phyloP scores from a whole-genome alignment of 2,329 filamentous ascomycete genomes.

The Neobulgaria alba region DNA sequence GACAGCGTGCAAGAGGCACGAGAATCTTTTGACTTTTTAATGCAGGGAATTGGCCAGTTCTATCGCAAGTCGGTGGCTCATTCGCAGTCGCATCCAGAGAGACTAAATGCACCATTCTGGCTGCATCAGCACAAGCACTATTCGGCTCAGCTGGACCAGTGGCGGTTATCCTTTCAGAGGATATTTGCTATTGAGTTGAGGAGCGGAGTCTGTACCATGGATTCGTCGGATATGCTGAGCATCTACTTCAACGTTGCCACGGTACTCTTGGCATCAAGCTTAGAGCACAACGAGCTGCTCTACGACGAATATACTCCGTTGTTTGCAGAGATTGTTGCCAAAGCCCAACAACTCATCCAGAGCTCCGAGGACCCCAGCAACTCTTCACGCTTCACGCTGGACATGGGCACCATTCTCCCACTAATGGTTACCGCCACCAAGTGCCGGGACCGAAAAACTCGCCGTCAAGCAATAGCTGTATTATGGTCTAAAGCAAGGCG shows the following conservation, averaged over 20 bases:
- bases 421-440: slow-evolving; percentile 26
- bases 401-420: slow-evolving; percentile 28
- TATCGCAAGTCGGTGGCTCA: slow-evolving; percentile 25
- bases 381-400: slow-evolving; percentile 25
- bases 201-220: slow-evolving; percentile 17
- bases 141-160: slow-evolving; percentile 23
- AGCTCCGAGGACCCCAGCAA: slow-evolving; percentile 24
- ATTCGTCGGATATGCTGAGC: slow-evolving; percentile 24
- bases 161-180: slow-evolving; percentile 24
- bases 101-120: slow-evolving; percentile 20
- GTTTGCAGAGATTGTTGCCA: slow-evolving; percentile 25
- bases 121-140: slow-evolving; percentile 24
- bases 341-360: slow-evolving; percentile 22
- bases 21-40: slow-evolving; percentile 26
- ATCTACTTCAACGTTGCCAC: slow-evolving; percentile 28
- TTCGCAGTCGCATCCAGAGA: slow-evolving; percentile 21
- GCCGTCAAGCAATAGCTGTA: slow-evolving; percentile 24
- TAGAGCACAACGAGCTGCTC: slow-evolving; percentile 24
- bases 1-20: slow-evolving; percentile 23
- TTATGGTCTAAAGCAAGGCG: slow-evolving; percentile 27
- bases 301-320: slow-evolving; percentile 25
- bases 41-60: slow-evolving; percentile 27
- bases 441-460: slow-evolving; percentile 24
- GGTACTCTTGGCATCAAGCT: slow-evolving; percentile 24
- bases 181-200: slow-evolving; percentile 20